Evolutionary conservation across 306 rosid genomes (phyloP), one percentile per base, ranked within the genome.

Genomic region (Betula pendula): DNA sequence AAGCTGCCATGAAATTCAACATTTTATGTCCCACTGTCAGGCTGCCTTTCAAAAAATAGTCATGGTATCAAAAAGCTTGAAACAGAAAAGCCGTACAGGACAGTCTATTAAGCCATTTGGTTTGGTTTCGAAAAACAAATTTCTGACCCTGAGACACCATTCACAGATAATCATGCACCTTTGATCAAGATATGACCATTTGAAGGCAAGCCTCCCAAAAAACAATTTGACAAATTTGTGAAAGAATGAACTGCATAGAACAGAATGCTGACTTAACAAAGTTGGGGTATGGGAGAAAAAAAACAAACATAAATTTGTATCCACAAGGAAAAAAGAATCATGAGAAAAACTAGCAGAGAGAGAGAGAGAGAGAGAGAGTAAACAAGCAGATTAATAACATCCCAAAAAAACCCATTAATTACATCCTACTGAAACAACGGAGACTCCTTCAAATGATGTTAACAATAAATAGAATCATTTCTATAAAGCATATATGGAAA

Each of bases 1-100:
- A 78, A 38, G 79, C 76, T 77, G 80, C 82, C 81, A 58, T 67
- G 71, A 53, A 59, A 72, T 71, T 71, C 78, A 48, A 72, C 76
- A 52, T 71, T 77, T 77, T 63, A 6, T 60, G 16, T 71, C 75
- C 87, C 81, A 71, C 72, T 40, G 50, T 15, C 73, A 10, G 55
- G 63, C 60, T 75, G 58, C 79, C 68, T 42, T 79, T 51, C 43
- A 58, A 68, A 16, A 25, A 9, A 56, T 38, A 29, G 52, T 40
- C 45, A 5, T 25, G 47, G 51, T 20, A 24, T 42, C 55, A 12
- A 5, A 27, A 42, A 24, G 0, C n/a, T 5, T 5, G 3, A n/a
- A 31, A 11, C 6, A 27, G 15, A 59, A 56, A 15, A 15, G n/a
- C 16, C 55, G 5, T 59, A 59, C 17, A 59, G 8, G 40, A 27